Base-by-base conservation (phyloP, 2,329 filamentous ascomycete species). In the Fusarium agapanthi region DNA sequence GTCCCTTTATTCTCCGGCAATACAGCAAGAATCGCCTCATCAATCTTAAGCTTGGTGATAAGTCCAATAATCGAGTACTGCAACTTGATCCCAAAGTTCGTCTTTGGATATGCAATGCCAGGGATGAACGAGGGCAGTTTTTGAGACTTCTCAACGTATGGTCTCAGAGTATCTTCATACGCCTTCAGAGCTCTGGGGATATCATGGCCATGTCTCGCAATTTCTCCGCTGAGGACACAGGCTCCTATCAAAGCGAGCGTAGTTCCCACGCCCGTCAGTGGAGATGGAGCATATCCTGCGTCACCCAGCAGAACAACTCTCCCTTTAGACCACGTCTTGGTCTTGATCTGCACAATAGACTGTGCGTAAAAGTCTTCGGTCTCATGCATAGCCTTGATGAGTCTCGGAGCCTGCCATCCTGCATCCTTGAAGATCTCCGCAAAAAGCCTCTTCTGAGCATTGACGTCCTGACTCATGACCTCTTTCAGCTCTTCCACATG, bases 171-270 rank as follows among this genome's bases (percentile, higher is more conserved):
- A 35, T 74, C 44, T 64, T 87, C 84, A 47, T 88, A 88, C 8
- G 72, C 71, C 8, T 75, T 69, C 11, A 84, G 76, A 4, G 79
- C 84, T 11, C 75, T 75, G 4, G 67, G 28, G 16, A 81, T 60
- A 44, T 79, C 73, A 16, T 67, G 35, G 1, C 71, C 69, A 28
- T 77, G 67, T 16, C 67, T 68, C 18, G 67, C 61, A n/a, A 87
- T 77, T 51, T 85, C 84, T 6, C 86, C 85, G 2, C 87, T 87
- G 3, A 89, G 81, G 1, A 86, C 79, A 70, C 88, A 88, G 4
- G 86, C 87, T 5, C 84, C 83, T 3, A 83, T 75, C 28, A 88
- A 67, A 5, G 84, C 84, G 7, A 83, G 69, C 6, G 81, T 83
- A 5, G 85, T 87, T 20, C 86, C 86, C 80, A 86, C 83, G 1